These are phyloP conservation scores for Fagopyrum esculentum DNA, from an alignment of 148 eudicot genomes.

Conservation along the genomic window DNA sequence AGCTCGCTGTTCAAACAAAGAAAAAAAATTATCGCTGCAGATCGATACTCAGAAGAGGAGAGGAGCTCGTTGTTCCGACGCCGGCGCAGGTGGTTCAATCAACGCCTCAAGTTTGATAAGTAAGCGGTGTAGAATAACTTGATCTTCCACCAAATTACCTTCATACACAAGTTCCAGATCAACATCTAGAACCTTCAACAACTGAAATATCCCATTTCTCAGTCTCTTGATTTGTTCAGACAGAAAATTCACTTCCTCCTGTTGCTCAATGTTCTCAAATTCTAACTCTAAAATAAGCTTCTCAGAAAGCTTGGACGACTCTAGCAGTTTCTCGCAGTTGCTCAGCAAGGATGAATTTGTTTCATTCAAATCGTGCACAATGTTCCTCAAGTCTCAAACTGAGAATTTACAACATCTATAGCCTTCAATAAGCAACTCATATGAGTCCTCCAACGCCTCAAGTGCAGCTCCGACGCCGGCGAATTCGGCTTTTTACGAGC, in stretches of 20 bases:
- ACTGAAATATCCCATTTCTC: slow-evolving; percentile 47
- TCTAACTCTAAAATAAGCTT: slow-evolving; percentile 48
- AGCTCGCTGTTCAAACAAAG: too few relatives aligned
- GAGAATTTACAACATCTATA: slow-evolving; percentile 46
- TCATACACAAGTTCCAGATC: slow-evolving; percentile 28
- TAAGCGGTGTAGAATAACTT: slow-evolving; percentile 33
- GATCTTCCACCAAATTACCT: slow-evolving; percentile 38
- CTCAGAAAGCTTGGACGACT: slow-evolving; percentile 57
- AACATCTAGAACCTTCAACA: slow-evolving; percentile 44
- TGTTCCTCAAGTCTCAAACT: slow-evolving; percentile 61
- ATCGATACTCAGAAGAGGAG: too few relatives aligned
- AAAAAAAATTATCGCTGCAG: too few relatives aligned
- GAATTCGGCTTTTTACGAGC: too few relatives aligned
- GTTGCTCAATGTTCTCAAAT: slow-evolving; percentile 42
- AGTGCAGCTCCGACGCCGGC: too few relatives aligned
- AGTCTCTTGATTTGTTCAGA: slow-evolving; percentile 42
- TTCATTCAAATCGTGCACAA: slow-evolving; percentile 51
- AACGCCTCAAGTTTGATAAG: slow-evolving; percentile 31
- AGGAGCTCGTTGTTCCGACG: too few relatives aligned
- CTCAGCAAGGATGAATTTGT: slow-evolving; percentile 37
- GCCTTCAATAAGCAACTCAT: slow-evolving; percentile 41
- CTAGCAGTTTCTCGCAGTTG: slow-evolving; percentile 56
- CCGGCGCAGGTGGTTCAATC: too few relatives aligned
- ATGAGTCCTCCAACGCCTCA: slow-evolving; percentile 52
- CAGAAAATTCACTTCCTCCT: slow-evolving; percentile 45